Evolutionary conservation across 2,329 filamentous ascomycete genomes (phyloP).

Genomic region (Endothia cerciana): DNA sequence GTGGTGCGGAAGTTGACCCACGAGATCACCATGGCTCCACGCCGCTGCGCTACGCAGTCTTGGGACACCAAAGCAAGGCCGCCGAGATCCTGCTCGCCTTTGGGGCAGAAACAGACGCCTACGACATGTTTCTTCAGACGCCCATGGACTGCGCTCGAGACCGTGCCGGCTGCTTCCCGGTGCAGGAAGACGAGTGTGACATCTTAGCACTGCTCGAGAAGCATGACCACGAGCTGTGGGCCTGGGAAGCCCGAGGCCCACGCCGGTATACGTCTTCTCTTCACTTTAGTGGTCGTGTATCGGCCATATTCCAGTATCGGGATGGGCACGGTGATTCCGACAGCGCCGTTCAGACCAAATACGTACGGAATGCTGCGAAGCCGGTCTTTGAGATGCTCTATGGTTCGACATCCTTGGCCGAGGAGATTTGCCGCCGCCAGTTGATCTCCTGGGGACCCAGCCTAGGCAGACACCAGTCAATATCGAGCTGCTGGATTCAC

Average conservation of each 20-base stretch:
- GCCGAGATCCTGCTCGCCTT: neutral
- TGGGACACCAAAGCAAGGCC: neutral
- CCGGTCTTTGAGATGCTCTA: neutral
- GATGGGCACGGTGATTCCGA: neutral
- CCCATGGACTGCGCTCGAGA: neutral
- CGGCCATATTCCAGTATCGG: neutral
- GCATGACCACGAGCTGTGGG: neutral
- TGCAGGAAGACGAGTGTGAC: neutral
- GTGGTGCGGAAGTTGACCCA: neutral
- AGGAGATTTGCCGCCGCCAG: neutral
- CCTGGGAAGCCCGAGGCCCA: neutral
- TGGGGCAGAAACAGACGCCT: neutral
- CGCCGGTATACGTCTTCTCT: neutral
- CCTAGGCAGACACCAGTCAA: neutral
- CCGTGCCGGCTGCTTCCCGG: neutral
- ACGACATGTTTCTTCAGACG: slow-evolving; percentile 4
- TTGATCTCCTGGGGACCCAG: neutral
- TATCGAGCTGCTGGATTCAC: neutral
- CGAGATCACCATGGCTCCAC: neutral
- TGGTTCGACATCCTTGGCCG: neutral
- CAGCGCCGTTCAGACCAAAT: neutral
- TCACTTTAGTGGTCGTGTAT: neutral
- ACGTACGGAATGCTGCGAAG: neutral
- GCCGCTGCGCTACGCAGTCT: neutral
- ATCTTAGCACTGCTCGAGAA: neutral